Percentiles rank a stretch among this genome's conserved stretches.
Evolutionary conservation across 306 rosid genomes (phyloP).

Genomic region (Comarum palustre): DNA sequence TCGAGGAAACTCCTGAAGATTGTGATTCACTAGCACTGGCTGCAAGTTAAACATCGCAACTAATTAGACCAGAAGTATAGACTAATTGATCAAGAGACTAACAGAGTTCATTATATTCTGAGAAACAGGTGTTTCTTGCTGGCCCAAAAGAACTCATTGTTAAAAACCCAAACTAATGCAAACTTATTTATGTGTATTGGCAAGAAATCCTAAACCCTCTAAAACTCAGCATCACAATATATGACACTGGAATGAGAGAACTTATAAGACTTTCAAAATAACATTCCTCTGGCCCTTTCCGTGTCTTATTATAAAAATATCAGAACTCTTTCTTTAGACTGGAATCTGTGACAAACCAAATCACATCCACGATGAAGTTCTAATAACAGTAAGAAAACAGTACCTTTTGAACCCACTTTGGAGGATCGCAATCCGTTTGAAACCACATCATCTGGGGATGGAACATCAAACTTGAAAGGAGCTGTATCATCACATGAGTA

Average conservation of each 20-base stretch:
- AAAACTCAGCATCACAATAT: background rate
- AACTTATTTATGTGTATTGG: background rate
- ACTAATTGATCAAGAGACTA: background rate
- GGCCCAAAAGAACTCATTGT: background rate
- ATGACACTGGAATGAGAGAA: background rate
- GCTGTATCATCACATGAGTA: slow-evolving; percentile 43
- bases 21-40: slow-evolving; percentile 40
- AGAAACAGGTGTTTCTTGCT: background rate
- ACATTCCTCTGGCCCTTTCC: background rate
- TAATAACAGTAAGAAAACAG: background rate
- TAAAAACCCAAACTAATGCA: slow-evolving; percentile 7
- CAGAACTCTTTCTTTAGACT: background rate
- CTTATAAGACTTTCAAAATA: background rate
- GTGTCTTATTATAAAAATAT: background rate
- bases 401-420: slow-evolving; percentile 77
- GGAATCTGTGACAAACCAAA: slow-evolving; percentile 11
- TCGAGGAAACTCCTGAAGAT: slow-evolving; percentile 39
- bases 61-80: slow-evolving; percentile 10
- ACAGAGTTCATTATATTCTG: background rate
- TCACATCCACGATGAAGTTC: slow-evolving; percentile 8
- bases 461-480: slow-evolving; percentile 83
- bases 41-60: slow-evolving; percentile 30
- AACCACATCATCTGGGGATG: slow-evolving; percentile 92
- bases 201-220: background rate
- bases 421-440: slow-evolving; percentile 61